Conservation (phyloP, 176 grass and related monocot species). For the Cocos nucifera region DNA sequence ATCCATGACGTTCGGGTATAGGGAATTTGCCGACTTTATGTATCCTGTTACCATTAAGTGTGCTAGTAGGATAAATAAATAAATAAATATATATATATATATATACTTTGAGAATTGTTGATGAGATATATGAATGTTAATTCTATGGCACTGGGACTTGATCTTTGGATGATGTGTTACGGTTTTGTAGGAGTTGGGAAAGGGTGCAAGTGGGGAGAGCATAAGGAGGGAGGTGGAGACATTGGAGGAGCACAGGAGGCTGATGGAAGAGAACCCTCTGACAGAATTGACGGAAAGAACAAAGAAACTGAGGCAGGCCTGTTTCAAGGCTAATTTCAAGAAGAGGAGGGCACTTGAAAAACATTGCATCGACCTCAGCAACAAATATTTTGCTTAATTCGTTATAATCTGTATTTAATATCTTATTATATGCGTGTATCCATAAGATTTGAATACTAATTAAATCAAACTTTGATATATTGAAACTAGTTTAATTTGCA, state of each 20-base stretch:
- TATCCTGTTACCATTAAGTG: neutral
- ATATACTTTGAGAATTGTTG: neutral
- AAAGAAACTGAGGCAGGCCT: slow-evolving; percentile 78
- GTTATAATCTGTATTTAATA: too few relatives aligned
- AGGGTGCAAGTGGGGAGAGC: slow-evolving; percentile 21
- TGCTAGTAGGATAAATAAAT: neutral
- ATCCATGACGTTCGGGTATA: slow-evolving; percentile 63
- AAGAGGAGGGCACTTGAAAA: slow-evolving; percentile 29
- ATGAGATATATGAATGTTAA: neutral
- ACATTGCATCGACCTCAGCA: too few relatives aligned
- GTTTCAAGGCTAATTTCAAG: slow-evolving; percentile 84
- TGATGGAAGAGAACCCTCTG: slow-evolving; percentile 65
- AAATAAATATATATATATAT: too few relatives aligned
- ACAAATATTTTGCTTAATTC: too few relatives aligned
- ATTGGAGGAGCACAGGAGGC: slow-evolving; percentile 33
- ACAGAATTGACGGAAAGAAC: slow-evolving; percentile 53
- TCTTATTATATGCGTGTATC: neutral
- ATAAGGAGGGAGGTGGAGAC: slow-evolving; percentile 37
- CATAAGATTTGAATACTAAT: neutral
- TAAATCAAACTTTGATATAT: too few relatives aligned
- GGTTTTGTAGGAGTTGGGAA: slow-evolving; percentile 49
- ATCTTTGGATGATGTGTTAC: neutral
- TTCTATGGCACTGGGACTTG: too few relatives aligned
- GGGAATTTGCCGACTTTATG: too few relatives aligned
- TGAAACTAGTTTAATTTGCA: too few relatives aligned